A percentile compares a stretch with the other conserved stretches of the same genome.
Conservation (phyloP, 345 rosid genomes). For the Boechera stricta region DNA sequence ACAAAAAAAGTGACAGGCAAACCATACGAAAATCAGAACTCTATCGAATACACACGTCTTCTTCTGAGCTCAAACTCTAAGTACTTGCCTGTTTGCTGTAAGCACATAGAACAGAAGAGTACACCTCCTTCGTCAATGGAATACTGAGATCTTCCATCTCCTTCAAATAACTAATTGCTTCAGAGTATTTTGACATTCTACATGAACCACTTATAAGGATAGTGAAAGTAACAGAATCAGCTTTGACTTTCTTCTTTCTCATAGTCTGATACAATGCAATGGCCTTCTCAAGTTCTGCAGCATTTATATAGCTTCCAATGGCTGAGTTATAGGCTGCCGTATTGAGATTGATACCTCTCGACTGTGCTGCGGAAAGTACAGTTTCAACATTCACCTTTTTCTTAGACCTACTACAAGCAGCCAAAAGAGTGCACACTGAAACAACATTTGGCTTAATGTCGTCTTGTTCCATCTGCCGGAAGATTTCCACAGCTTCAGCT, state of each 20-base stretch:
- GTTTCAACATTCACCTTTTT: conserved; percentile 75
- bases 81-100: conserved; percentile 79
- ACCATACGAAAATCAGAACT: conserved; percentile 5
- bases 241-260: conserved; percentile 67
- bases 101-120: conserved; percentile 72
- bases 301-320: conserved; percentile 81
- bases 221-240: conserved; percentile 83
- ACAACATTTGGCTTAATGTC: conserved; percentile 73
- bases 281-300: conserved; percentile 83
- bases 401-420: conserved; percentile 82
- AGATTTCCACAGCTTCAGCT: conserved; percentile 73
- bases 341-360: conserved; percentile 79
- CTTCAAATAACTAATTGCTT: conserved; percentile 73
- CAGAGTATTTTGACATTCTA: conserved; percentile 71
- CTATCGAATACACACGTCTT: conserved; percentile 6
- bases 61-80: conserved; percentile 32
- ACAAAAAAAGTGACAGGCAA: conserved; percentile 8
- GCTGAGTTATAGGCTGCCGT: conserved; percentile 88
- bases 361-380: conserved; percentile 77
- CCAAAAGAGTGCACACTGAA: conserved; percentile 81
- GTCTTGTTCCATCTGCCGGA: conserved; percentile 85
- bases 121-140: conserved; percentile 78
- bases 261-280: conserved; percentile 65
- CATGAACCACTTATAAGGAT: conserved; percentile 76
- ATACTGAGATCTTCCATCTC: conserved; percentile 66